Evolutionary conservation across 1,139 yeast species (phyloP), one percentile per base, ranked within the genome.

Genomic region (Kodamaea plutei): DNA sequence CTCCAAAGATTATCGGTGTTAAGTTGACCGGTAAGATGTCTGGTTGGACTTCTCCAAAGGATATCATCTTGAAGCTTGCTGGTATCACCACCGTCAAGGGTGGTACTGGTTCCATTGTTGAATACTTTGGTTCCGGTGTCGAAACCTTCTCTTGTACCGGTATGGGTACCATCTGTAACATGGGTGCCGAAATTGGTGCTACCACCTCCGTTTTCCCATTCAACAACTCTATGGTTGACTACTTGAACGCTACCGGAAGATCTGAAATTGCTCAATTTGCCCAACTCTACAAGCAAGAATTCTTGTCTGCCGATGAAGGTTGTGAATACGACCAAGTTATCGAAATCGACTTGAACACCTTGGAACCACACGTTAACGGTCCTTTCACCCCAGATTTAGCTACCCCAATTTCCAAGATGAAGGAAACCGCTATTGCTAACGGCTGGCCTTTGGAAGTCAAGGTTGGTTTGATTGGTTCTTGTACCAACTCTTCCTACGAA

Each of bases 131-230:
- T 69, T 85, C 82, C 31, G 98, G 98, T 79, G 89, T 89, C 45
- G 82, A 85, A 55, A 81, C 96, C 45, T 84, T 91, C 69, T 85
- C 96, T 30, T 88, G 96, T 72, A 89, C 98, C 44, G 98, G 98
- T 79, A 89, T 89, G 98, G 98, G 94, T 65, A 89, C 98, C 56
- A 91, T 89, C 69, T 89, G 98, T 80, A 89, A 89, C 69, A 89
- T 89, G 98, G 98, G 98, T 79, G 98, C 98, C 49, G 98, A 89
- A 72, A 87, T 89, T 52, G 98, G 98, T 75, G 98, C 97, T 42
- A 89, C 98, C 47, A 91, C 98, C 40, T 91, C 97, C 34, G 89
- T 84, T 45, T 91, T 91, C 95, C 98, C 98, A 66, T 88, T 72
- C 81, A 87, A 87, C 75, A 69, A 79, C 51, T 80, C 95, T 44